Percentiles rank a stretch among this genome's conserved stretches.
Evolutionary conservation across 1,284 basidiomycete genomes (phyloP).

Genomic region (Boletellus deceptivus): DNA sequence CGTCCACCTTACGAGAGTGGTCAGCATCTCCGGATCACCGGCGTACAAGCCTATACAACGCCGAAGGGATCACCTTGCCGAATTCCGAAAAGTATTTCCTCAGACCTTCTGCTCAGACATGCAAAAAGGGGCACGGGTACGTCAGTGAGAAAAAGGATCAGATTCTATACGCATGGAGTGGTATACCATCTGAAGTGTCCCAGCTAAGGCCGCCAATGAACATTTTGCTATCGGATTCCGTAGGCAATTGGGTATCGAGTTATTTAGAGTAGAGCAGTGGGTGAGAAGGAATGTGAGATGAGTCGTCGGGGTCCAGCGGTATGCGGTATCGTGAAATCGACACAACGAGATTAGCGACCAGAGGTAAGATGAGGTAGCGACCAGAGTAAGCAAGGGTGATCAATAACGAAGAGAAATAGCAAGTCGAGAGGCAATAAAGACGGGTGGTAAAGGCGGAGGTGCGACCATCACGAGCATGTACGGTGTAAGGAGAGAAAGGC

Average conservation of each 20-base stretch:
- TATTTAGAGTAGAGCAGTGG: conserved; percentile 32
- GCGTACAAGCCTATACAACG: not conserved
- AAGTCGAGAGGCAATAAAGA: conserved; percentile 25
- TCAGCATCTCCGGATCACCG: conserved; percentile 14
- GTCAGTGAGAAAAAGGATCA: conserved; percentile 40
- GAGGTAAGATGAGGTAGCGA: conserved; percentile 35
- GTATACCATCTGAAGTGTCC: conserved; percentile 94
- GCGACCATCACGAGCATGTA: conserved; percentile 22
- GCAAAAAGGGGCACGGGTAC: conserved; percentile 26
- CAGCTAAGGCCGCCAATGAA: conserved; percentile 97
- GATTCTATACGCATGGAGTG: conserved; percentile 39
- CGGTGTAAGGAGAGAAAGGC: conserved; percentile 15
- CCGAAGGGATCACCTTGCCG: conserved; percentile 53
- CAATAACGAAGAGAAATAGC: conserved; percentile 37
- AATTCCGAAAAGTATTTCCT: conserved; percentile 72
- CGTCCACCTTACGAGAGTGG: conserved; percentile 60
- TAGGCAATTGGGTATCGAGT: conserved; percentile 36
- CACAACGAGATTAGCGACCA: conserved; percentile 36
- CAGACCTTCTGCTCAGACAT: conserved; percentile 55
- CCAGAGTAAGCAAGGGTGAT: conserved; percentile 37
- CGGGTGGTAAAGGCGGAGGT: conserved; percentile 13
- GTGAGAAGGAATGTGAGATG: conserved; percentile 25
- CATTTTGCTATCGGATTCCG: conserved; percentile 80
- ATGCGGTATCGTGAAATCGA: conserved; percentile 37
- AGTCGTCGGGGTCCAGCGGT: conserved; percentile 32